These are phyloP conservation scores for Meyerozyma sp. DNA, from an alignment of 1,139 yeast genomes.

Conservation along the genomic window DNA sequence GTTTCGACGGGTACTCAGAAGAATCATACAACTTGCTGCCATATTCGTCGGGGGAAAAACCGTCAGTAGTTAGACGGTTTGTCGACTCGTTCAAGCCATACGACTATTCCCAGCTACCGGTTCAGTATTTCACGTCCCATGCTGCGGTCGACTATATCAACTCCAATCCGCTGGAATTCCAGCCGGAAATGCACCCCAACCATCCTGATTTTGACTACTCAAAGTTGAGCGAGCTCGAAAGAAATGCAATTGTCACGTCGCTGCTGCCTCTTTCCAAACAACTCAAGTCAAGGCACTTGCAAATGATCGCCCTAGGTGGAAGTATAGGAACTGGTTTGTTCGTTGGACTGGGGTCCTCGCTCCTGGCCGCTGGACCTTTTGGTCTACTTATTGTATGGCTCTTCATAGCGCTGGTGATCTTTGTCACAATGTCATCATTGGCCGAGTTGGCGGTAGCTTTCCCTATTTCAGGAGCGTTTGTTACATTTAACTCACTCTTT, in stretches of 20 bases:
- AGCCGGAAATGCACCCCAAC: conserved; percentile 8
- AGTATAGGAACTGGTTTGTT: conserved; percentile 40
- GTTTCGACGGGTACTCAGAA: not conserved
- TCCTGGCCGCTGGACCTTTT: conserved; percentile 32
- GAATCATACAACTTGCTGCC: not conserved
- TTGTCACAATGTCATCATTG: conserved; percentile 30
- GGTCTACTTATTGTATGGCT: conserved; percentile 30
- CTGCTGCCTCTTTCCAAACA: conserved; percentile 64
- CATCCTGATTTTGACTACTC: conserved; percentile 28
- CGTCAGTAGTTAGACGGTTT: conserved; percentile 12
- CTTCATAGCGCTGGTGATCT: conserved; percentile 26
- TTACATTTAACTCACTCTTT: conserved; percentile 32
- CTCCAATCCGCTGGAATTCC: conserved; percentile 1
- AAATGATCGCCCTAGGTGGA: conserved; percentile 36
- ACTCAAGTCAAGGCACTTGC: conserved; percentile 36
- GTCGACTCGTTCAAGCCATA: conserved; percentile 24
- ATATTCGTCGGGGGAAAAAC: not conserved
- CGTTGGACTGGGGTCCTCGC: conserved; percentile 29
- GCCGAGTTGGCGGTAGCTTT: conserved; percentile 36
- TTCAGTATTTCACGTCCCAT: not conserved
- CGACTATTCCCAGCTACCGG: conserved; percentile 18
- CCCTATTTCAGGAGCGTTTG: conserved; percentile 37
- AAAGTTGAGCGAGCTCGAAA: conserved; percentile 22
- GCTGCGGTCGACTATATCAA: not conserved
- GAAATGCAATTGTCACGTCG: conserved; percentile 59